phyloP scores from a whole-genome alignment of 805 yeast genomes.

The Saccharomyces mikatae region DNA sequence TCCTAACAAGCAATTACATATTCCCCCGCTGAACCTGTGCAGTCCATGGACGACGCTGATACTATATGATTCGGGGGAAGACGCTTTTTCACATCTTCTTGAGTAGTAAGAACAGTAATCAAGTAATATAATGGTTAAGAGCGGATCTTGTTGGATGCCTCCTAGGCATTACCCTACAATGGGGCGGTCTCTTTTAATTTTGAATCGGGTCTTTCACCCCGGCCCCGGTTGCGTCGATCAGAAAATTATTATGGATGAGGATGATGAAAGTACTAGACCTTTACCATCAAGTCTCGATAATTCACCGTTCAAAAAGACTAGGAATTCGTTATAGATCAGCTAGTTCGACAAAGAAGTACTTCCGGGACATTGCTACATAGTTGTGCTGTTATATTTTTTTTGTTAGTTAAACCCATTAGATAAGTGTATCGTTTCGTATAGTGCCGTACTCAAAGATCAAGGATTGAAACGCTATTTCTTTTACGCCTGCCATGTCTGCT shows the following conservation, averaged over 20 bases:
- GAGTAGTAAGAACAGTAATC: not conserved
- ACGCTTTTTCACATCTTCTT: conserved; percentile 1
- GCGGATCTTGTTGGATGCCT: not conserved
- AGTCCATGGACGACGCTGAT: not conserved
- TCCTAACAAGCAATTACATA: conserved; percentile 20
- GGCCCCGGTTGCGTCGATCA: not conserved
- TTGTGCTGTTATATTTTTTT: not conserved
- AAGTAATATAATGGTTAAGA: not conserved
- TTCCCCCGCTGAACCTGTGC: conserved; percentile 12
- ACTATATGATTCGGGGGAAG: conserved; percentile 2
- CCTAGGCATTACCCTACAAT: not conserved
- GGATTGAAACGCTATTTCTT: not conserved
- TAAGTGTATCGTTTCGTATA: not conserved
- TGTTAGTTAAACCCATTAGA: not conserved
- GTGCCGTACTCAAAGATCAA: not conserved
- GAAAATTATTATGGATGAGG: not conserved
- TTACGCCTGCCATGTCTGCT: not conserved
- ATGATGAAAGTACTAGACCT: not conserved
- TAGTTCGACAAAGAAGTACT: not conserved
- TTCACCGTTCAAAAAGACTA: not conserved
- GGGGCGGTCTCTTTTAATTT: not conserved
- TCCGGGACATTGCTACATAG: not conserved
- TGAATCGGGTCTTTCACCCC: not conserved
- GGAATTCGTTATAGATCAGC: not conserved
- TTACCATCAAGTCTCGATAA: not conserved